phyloP scores from a whole-genome alignment of 2,329 filamentous ascomycete species.

The Fusarium chaquense region DNA sequence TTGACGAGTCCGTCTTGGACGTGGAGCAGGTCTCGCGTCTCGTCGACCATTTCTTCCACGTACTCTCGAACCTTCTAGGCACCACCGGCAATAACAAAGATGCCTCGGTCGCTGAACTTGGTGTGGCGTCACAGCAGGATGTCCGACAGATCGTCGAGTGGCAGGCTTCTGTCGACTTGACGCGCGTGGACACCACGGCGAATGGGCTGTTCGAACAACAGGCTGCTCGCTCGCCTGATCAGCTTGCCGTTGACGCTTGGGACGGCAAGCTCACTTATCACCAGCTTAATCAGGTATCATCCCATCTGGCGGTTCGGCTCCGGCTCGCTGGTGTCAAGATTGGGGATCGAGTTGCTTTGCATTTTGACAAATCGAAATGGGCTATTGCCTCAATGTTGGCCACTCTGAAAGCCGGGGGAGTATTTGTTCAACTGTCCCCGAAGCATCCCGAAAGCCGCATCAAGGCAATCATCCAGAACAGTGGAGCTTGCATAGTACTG shows the following conservation, averaged over 20 bases:
- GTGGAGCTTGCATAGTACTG: slow-evolving; percentile 6
- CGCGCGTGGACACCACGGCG: slow-evolving; percentile 2
- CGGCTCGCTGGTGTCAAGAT: slow-evolving; percentile 3
- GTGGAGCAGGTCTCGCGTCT: slow-evolving; percentile 13
- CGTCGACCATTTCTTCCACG: slow-evolving; percentile 9
- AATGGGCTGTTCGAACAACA: slow-evolving; percentile 8
- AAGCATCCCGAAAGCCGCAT: slow-evolving; percentile 11
- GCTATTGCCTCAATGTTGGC: slow-evolving; percentile 20
- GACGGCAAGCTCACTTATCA: slow-evolving; percentile 6
- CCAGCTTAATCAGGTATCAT: slow-evolving; percentile 12
- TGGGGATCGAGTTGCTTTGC: slow-evolving; percentile 9
- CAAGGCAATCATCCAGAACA: slow-evolving; percentile 4
- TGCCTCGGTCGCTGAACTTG: slow-evolving; percentile 10
- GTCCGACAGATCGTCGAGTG: slow-evolving; percentile 7
- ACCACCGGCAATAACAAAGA: slow-evolving; percentile 9
- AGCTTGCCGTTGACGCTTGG: slow-evolving; percentile 4
- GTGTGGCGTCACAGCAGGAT: slow-evolving; percentile 10
- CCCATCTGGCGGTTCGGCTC: slow-evolving; percentile 6
- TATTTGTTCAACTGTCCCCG: slow-evolving; percentile 12
- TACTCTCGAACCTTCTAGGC: slow-evolving; percentile 3
- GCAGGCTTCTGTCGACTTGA: slow-evolving; percentile 12
- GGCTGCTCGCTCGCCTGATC: neutral
- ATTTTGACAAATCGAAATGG: slow-evolving; percentile 17
- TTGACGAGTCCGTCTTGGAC: slow-evolving; percentile 10
- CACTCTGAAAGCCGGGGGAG: slow-evolving; percentile 21